Evolutionary conservation across 805 yeast species (phyloP), one percentile per base, ranked within the genome.

Genomic region (Candida yuanshanica): DNA sequence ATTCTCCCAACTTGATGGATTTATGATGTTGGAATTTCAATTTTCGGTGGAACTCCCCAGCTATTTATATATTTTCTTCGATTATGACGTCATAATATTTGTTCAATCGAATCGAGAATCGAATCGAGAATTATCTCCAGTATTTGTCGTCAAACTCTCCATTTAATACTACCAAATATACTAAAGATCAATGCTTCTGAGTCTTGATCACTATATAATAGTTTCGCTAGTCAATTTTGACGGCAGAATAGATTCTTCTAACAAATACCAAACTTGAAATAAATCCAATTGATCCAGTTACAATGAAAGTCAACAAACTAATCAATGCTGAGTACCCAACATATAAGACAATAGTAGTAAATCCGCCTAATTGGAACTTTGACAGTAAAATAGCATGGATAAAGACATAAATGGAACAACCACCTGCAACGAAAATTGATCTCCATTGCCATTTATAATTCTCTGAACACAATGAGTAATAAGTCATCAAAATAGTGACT

Each of bases 361-460:
- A 69, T 5, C 89, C 95, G 33, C 81, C 84, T 37, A 90, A 67
- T 45, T 72, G 73, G 45, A 84, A 81, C 47, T 76, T 79, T 20
- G 88, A 75, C 55, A 91, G 74, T 50, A 83, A 68, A 44, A 89
- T 66, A 3, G 97, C 81, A 63, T 93, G 96, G 37, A 87, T 51
- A 64, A 89, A 87, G 33, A 90, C 82, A 60, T 91, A 93, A 40
- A 82, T 51, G 0, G 95, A 75, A 60, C 95, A 83, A 24, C 97
- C 95, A 33, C 96, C 97, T 21, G 95, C 86, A 45, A 88, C 75
- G 55, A 83, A 77, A 52, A 86, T 65, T 4, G 95, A 78, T 62
- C 90, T 80, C 99, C 99, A 93, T 59, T 91, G 97, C 99, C 99
- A 93, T 62, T 81, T 79, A 70, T 95, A 90, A 63, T 93, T 87